phyloP scores from a whole-genome alignment of 768 basidiomycete genomes.

The Hemileccinum rubropunctum region DNA sequence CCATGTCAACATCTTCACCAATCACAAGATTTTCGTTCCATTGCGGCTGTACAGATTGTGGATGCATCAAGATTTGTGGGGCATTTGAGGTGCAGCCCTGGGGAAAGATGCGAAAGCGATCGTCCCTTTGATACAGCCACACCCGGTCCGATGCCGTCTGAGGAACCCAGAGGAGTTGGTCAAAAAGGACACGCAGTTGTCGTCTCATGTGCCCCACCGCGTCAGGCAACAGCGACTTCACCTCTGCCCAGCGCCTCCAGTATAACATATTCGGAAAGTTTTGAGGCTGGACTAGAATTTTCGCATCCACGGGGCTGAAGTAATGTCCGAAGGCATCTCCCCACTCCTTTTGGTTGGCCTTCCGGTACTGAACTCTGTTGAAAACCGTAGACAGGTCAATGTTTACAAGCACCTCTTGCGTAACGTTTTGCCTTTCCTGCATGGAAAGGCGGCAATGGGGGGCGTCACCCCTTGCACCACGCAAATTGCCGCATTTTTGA shows the following conservation, averaged over 20 bases:
- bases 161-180: constrained; percentile 3
- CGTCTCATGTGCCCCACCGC: neutral
- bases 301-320: neutral
- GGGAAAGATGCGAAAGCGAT: neutral
- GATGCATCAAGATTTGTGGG: constrained; percentile 1
- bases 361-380: neutral
- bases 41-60: neutral
- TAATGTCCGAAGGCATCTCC: neutral
- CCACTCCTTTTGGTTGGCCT: neutral
- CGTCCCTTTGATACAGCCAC: neutral
- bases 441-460: constrained; percentile 3
- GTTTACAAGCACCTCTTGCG: neutral
- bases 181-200: neutral
- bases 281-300: neutral
- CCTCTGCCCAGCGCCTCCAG: constrained; percentile 3
- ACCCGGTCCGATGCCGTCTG: neutral
- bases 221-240: neutral
- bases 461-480: neutral
- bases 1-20: no score
- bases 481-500: constrained; percentile 5
- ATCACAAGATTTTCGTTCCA: neutral
- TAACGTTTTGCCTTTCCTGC: neutral
- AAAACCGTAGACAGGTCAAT: neutral
- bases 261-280: constrained; percentile 1
- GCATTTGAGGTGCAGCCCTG: neutral